These are phyloP conservation scores for Komagataella pseudopastoris DNA, from an alignment of 805 yeast species.

Conservation along the genomic window DNA sequence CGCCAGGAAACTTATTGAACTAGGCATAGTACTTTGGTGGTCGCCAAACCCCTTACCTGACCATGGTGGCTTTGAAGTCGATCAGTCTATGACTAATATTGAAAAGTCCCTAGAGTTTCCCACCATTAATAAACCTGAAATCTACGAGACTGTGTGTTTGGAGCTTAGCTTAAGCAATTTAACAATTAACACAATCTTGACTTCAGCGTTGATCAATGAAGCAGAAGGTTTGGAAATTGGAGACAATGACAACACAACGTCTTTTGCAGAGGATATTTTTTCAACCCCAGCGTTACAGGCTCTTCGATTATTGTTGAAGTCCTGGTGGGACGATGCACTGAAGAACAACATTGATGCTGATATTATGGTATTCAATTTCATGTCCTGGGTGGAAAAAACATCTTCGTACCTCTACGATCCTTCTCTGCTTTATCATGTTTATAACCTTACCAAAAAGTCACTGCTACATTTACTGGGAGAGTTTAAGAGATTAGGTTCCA, in stretches of 20 bases:
- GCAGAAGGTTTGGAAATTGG: conserved; percentile 78
- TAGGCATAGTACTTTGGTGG: conserved; percentile 87
- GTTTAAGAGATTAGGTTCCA: conserved; percentile 67
- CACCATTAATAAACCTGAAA: conserved; percentile 60
- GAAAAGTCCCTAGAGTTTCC: conserved; percentile 57
- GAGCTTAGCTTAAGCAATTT: conserved; percentile 72
- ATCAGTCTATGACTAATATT: conserved; percentile 23
- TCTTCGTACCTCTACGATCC: conserved; percentile 67
- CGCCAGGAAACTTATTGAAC: conserved; percentile 58
- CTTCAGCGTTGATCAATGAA: conserved; percentile 73
- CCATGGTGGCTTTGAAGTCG: conserved; percentile 70
- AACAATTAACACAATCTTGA: conserved; percentile 74
- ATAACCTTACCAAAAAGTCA: conserved; percentile 73
- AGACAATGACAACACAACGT: conserved; percentile 23
- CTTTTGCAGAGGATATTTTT: conserved; percentile 74
- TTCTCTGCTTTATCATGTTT: conserved; percentile 73
- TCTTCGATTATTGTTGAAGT: conserved; percentile 61
- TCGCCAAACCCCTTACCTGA: conserved; percentile 70
- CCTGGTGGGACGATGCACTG: conserved; percentile 90
- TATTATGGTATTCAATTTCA: conserved; percentile 65
- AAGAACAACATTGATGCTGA: conserved; percentile 61
- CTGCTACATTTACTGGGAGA: conserved; percentile 70
- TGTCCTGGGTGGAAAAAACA: conserved; percentile 75
- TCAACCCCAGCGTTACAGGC: conserved; percentile 61
- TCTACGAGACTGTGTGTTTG: conserved; percentile 63